Base-by-base conservation (phyloP, 192 early-diverging fungal species). In the Gaertneriomyces sp. region DNA sequence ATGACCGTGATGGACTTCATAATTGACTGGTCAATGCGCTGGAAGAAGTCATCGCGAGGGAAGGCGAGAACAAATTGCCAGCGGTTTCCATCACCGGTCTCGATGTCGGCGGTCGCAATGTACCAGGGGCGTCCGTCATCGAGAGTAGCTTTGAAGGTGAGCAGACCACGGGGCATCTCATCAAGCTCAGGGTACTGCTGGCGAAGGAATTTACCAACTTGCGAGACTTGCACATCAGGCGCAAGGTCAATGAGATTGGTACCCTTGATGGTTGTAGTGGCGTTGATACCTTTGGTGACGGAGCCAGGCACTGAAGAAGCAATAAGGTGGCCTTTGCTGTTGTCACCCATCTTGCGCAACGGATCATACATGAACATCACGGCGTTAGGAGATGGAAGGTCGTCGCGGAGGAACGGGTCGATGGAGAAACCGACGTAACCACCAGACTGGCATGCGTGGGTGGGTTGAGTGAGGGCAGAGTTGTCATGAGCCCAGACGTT, bases 291-390 rank as follows among this genome's bases (percentile, higher is more conserved):
- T 10, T 45, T 56, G 7, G 57, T 41, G 53, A 7, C 51, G 8
- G 63, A 65, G 7, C 53, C 63, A 7, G 11, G 11, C 14, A 65
- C 53, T 5, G 63, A 65, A 5, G 63, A 65, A 5, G 63, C 51
- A 43, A 65, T 65, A 51, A 65, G 39, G 4, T 51, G 41, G 12
- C 63, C 63, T n/a, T n/a, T n/a, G n/a, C n/a, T n/a, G n/a, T n/a
- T n/a, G n/a, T n/a, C n/a, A n/a, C n/a, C n/a, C n/a, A n/a, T n/a
- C n/a, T n/a, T n/a, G n/a, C n/a, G n/a, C n/a, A n/a, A n/a, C 12
- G 61, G 16, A 20, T 65, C 63, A 20, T 42, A 65, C 39, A 65
- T 8, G 40, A 65, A 65, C 17, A 65, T 44, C 14, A 65, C 4
- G 12, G 42, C 51, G 5, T 43, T 43, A 4, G 9, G 8, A 11